Base-by-base conservation (phyloP, 2,329 filamentous ascomycete genomes). In the Talaromyces albobiverticillius region DNA sequence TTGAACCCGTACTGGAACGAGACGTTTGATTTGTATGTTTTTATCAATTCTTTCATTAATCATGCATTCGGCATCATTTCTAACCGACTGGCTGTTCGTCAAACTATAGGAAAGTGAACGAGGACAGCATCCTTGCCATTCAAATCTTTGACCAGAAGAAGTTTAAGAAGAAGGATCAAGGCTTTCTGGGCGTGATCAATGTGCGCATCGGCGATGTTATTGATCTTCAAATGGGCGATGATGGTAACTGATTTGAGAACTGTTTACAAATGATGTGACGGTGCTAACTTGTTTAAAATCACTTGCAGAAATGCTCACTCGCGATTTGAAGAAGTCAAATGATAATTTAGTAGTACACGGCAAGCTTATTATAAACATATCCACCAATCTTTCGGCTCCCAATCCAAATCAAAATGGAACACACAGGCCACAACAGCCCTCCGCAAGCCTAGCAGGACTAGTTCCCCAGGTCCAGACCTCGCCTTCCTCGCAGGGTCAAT, bases 131-230 rank as follows among this genome's bases (percentile, higher is more conserved):
- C 67, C 81, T 99, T 46, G 94, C 94, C 7, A 92, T 99, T 45
- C 94, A 99, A 71, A 96, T 99, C 53, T 99, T 99, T 70, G 94
- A 99, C 74, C 94, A 99, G 76, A 96, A 96, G 80, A 99, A 99
- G 78, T 99, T 99, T 79, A 99, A 99, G 82, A 99, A 99, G 84
- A 99, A 97, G 90, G 94, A 99, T 65, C 94, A 99, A 72, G 94
- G 94, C 8, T 99, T 99, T 69, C 81, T 99, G 6, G 94, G 94
- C 55, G 94, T 99, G 52, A 96, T 99, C 68, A 99, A 99, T 71
- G 88, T 99, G 64, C 87, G 92, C 56, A 88, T 99, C 62, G 94
- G 94, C 64, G 92, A 95, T 79, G 88, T 94, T 36, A 90, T 99
- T 63, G 93, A 96, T 70, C 79, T 99, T 61, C 87, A 89, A 59